These are phyloP conservation scores for Volvariella volvacea DNA, from an alignment of 1,284 basidiomycete species.

Conservation along the genomic window DNA sequence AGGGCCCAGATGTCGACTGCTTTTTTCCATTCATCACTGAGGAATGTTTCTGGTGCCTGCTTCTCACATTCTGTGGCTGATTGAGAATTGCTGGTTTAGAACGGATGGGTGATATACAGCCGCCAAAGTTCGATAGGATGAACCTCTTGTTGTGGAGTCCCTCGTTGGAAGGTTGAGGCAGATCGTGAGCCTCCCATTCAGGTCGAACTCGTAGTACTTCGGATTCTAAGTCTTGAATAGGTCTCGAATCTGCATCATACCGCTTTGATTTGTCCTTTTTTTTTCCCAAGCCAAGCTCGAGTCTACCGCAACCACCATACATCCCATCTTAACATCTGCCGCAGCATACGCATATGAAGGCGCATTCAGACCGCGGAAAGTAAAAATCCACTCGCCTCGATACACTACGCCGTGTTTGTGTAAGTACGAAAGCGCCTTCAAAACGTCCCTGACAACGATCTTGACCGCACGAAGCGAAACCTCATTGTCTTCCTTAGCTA, in stretches of 20 bases:
- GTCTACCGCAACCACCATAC: no score
- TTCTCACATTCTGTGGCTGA: neutral
- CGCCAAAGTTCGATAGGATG: neutral
- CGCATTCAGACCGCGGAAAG: no score
- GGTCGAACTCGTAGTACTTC: neutral
- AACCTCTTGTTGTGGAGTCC: neutral
- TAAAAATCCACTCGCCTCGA: no score
- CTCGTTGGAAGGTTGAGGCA: neutral
- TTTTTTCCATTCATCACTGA: neutral
- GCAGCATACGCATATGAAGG: no score
- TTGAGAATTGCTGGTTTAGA: neutral
- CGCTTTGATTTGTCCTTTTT: no score
- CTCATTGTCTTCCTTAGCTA: neutral
- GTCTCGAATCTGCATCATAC: no score
- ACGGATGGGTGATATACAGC: neutral
- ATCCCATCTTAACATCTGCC: no score
- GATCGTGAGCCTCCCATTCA: neutral
- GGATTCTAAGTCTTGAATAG: neutral
- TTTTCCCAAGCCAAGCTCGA: no score
- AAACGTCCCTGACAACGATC: neutral
- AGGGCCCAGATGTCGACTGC: slow-evolving; percentile 3
- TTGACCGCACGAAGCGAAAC: neutral
- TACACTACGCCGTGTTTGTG: neutral
- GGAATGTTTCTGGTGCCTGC: neutral
- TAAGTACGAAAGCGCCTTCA: neutral